Evolutionary conservation across 305 asterid species (phyloP), one percentile per base, ranked within the genome.

Genomic region (Fraxinus baroniana): DNA sequence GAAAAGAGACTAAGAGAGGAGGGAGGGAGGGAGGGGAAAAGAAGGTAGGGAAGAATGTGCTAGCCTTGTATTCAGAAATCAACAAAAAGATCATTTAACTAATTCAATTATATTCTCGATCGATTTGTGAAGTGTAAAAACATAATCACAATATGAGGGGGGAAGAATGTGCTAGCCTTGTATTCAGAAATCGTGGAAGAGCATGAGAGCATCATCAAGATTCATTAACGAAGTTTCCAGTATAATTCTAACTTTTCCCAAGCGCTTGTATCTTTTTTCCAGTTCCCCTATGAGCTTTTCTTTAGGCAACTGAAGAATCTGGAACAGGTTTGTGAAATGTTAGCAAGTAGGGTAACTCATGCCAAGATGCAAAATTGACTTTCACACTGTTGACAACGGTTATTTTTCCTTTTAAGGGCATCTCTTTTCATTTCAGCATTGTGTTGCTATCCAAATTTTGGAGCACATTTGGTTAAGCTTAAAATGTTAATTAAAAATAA

Each of bases 191-290:
- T 88, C 88, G 78, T 89, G 90, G 88, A 95, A 95, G 78, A 93
- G 87, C 91, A 94, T 57, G 79, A 92, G 76, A 41, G 87, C 90
- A 57, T 92, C 97, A 74, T 94, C 99, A 60, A 95, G 89, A 79
- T 90, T 87, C 85, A 91, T 80, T 79, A 91, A 83, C 36, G 94
- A 90, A 30, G 93, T 83, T 86, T 91, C 97, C 82, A 94, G 86
- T 64, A 90, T 86, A 57, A 85, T 74, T 84, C 90, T 88, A 9
- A 84, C 89, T 84, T 83, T 87, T 70, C 72, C 68, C 78, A 80
- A 77, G 26, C 85, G 90, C 78, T 37, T 79, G 64, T 76, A 83
- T 68, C n/a, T 88, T 17, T 80, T 83, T 77, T n/a, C 83, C 79
- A 85, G 77, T 62, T 90, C 93, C n/a, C 91, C 93, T 0, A 76